Conservation (phyloP, 2,329 filamentous ascomycete species). For the Sordariomycetes sp. region DNA sequence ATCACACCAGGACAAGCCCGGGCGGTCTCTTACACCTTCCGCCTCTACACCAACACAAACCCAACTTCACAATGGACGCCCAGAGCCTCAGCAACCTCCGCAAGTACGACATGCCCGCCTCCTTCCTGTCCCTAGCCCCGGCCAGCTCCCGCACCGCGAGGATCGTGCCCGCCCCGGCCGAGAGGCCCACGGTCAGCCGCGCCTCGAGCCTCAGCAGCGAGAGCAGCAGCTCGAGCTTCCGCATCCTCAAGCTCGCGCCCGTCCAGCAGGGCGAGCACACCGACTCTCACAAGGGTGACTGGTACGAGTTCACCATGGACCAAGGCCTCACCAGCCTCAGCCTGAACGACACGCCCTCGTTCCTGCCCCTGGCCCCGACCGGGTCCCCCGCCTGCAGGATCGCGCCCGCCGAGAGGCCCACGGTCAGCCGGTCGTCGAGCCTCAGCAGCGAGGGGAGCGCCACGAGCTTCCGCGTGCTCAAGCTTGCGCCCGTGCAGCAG, state of each 20-base stretch:
- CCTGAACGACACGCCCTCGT: conserved; percentile 12
- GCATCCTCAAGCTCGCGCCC: conserved; percentile 50
- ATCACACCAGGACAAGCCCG: not conserved
- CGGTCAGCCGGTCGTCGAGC: conserved; percentile 37
- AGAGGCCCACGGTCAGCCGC: conserved; percentile 24
- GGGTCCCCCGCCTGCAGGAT: conserved; percentile 34
- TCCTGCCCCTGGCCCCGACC: conserved; percentile 45
- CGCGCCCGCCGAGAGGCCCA: conserved; percentile 11
- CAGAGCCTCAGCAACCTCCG: not conserved
- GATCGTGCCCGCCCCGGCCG: conserved; percentile 14
- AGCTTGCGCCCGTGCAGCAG: conserved; percentile 51
- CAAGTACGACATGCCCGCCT: not conserved
- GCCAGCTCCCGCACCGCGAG: conserved; percentile 36
- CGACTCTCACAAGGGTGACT: conserved; percentile 43
- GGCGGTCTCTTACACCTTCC: not conserved
- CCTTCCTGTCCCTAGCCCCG: conserved; percentile 45
- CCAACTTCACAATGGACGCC: conserved; percentile 1
- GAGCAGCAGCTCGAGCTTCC: conserved; percentile 20
- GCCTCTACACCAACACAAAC: not conserved
- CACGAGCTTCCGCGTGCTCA: conserved; percentile 36
- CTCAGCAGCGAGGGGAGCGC: conserved; percentile 30
- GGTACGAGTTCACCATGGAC: conserved; percentile 23
- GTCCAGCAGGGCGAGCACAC: conserved; percentile 50
- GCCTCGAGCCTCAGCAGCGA: conserved; percentile 40
- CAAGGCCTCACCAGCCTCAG: not conserved